Evolutionary conservation across 2,329 filamentous ascomycete genomes (phyloP), one percentile per base, ranked within the genome.

Genomic region (Scedosporium aurantiacum): DNA sequence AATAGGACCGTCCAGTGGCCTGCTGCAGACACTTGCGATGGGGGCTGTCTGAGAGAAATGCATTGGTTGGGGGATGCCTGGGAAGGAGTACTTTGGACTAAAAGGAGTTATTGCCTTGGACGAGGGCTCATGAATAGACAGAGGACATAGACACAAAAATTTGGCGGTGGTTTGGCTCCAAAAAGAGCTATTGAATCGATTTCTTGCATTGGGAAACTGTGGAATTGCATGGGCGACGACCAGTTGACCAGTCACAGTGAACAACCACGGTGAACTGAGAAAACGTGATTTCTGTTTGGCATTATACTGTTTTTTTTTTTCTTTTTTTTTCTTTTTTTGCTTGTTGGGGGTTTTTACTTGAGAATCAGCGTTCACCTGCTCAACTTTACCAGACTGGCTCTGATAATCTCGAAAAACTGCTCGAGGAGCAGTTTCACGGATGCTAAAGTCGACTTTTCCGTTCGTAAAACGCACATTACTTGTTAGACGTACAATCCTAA

Each of bases 1-100:
- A 1, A 70, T 82, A 1, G 73, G 75, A 3, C 78, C 78, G 7
- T 76, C 82, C 63, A 73, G 72, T 7, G 64, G 65, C 0, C 72
- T 72, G 58, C 65, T 82, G 12, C 63, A 74, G 8, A 60, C 54
- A 16, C 62, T 77, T 50, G 71, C 76, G 27, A 23, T 16, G 54
- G 16, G 54, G 2, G 6, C 25, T 67, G 64, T 37, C 6, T 37
- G 14, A 67, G 65, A 23, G 50, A 54, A 12, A 23, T 23, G 45
- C 18, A 16, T 55, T 2, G 27, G 18, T 52, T 5, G 3, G n/a
- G 14, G 25, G 41, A 7, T 16, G 28, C 4, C 7, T 25, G 2
- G 40, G n/a, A 16, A 23, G 23, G 1, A 25, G 14, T 45, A 37
- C 10, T 47, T 28, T 55, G 50, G 50, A 55, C 10, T 16, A 6